These are phyloP conservation scores for Ascochyta pisi DNA, from an alignment of 2,329 filamentous ascomycete genomes.

Conservation along the genomic window DNA sequence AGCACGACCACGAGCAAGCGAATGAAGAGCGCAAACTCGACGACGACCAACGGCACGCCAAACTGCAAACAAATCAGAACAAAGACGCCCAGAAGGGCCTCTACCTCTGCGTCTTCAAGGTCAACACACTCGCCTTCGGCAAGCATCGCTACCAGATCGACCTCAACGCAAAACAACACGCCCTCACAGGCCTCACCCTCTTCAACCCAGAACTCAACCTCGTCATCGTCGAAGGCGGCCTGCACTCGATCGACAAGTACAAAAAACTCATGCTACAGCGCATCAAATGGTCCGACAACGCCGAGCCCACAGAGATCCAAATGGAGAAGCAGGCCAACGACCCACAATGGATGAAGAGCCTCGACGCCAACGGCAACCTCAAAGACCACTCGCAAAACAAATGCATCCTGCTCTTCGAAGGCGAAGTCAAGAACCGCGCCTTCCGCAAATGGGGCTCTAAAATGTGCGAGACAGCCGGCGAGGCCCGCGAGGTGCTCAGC, in stretches of 20 bases:
- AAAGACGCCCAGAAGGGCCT: conserved; percentile 89
- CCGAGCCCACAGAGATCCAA: conserved; percentile 66
- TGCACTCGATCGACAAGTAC: conserved; percentile 82
- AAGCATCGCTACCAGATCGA: conserved; percentile 93
- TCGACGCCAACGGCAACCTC: conserved; percentile 77
- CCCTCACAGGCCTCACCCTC: conserved; percentile 87
- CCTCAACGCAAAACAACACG: conserved; percentile 88
- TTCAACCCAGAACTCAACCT: conserved; percentile 89
- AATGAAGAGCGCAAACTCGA: conserved; percentile 89
- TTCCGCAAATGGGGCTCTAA: conserved; percentile 88
- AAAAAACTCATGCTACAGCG: conserved; percentile 93
- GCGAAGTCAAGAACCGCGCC: conserved; percentile 77
- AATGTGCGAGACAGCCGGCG: conserved; percentile 90
- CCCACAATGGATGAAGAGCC: conserved; percentile 76
- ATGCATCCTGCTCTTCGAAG: conserved; percentile 88
- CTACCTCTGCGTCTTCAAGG: conserved; percentile 84
- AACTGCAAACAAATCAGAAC: conserved; percentile 81
- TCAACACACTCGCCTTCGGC: conserved; percentile 87
- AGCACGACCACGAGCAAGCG: conserved; percentile 74
- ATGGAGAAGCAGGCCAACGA: conserved; percentile 68
- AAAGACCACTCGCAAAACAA: conserved; percentile 84
- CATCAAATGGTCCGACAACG: conserved; percentile 94
- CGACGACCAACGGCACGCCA: conserved; percentile 85
- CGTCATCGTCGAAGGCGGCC: conserved; percentile 89
- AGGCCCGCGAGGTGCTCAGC: conserved; percentile 80